These are phyloP conservation scores for Candida maris DNA, from an alignment of 805 yeast species.

Conservation along the genomic window DNA sequence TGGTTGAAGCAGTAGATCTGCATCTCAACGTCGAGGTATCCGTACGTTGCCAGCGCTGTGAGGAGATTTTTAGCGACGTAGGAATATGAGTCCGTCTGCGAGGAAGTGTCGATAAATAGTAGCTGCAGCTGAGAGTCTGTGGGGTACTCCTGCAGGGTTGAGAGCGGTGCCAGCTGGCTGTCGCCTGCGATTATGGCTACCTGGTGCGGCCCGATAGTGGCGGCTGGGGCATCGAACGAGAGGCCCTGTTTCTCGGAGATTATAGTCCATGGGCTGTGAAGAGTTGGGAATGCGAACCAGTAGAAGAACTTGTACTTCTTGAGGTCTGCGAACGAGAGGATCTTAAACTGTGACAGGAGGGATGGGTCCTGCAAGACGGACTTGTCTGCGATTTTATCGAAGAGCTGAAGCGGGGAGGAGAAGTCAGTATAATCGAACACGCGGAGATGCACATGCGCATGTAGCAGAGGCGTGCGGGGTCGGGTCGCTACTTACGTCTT, in stretches of 20 bases:
- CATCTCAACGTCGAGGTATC: slow-evolving; percentile 33
- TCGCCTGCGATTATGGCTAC: slow-evolving; percentile 12
- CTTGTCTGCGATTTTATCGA: slow-evolving; percentile 30
- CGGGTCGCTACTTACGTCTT: slow-evolving; percentile 25
- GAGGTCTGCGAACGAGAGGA: slow-evolving; percentile 79
- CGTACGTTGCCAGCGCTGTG: slow-evolving; percentile 30
- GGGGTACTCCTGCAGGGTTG: slow-evolving; percentile 8
- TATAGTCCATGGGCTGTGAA: slow-evolving; percentile 49
- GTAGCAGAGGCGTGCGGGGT: too few species aligned
- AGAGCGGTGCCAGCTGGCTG: slow-evolving; percentile 8
- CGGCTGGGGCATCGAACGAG: background rate
- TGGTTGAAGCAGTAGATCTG: slow-evolving; percentile 37
- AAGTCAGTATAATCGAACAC: background rate
- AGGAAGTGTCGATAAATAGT: slow-evolving; percentile 26
- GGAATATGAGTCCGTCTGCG: slow-evolving; percentile 17
- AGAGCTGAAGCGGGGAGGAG: slow-evolving; percentile 5
- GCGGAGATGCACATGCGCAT: background rate
- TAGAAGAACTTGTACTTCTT: slow-evolving; percentile 84
- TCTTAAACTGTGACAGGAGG: slow-evolving; percentile 38
- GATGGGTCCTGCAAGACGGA: slow-evolving; percentile 38
- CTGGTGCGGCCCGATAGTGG: slow-evolving; percentile 11
- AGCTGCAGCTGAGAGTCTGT: slow-evolving; percentile 8
- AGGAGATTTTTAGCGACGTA: slow-evolving; percentile 26
- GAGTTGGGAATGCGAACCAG: slow-evolving; percentile 82
- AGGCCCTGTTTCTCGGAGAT: slow-evolving; percentile 7